phyloP scores from a whole-genome alignment of 306 rosid genomes.

The Fagus sylvatica region DNA sequence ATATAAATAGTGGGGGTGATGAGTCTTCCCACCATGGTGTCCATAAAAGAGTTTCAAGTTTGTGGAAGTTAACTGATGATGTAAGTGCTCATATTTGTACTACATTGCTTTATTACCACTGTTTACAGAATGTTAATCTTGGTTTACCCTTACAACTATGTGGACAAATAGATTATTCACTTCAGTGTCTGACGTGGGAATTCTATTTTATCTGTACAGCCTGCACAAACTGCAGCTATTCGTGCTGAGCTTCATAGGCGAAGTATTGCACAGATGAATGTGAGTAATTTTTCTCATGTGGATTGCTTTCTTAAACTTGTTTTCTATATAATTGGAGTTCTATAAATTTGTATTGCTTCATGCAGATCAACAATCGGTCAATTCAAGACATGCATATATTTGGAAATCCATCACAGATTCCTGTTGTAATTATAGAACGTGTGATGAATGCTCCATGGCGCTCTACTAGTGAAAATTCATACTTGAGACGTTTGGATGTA shows the following conservation, averaged over 20 bases:
- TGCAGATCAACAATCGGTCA: constrained; percentile 79
- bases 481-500: constrained; percentile 49
- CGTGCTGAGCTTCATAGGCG: constrained; percentile 86
- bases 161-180: constrained; percentile 7
- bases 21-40: constrained; percentile 49
- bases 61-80: constrained; percentile 76
- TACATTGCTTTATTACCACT: constrained; percentile 12
- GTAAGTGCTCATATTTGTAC: constrained; percentile 49
- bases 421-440: constrained; percentile 83
- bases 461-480: constrained; percentile 62
- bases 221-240: constrained; percentile 65
- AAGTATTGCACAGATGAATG: constrained; percentile 90
- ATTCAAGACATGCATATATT: constrained; percentile 93
- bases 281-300: constrained; percentile 35
- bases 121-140: constrained; percentile 7
- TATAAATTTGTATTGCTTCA: constrained; percentile 12
- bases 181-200: constrained; percentile 9
- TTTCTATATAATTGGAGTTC: constrained; percentile 8
- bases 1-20: constrained; percentile 53
- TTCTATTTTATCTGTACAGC: constrained; percentile 51
- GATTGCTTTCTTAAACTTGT: constrained; percentile 17
- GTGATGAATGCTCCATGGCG: constrained; percentile 80
- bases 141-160: not conserved
- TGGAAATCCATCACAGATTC: constrained; percentile 71
- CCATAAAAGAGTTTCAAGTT: constrained; percentile 60